Evolutionary conservation across 176 grass and related monocot species (phyloP), one percentile per base, ranked within the genome.

Genomic region (Juncus inflexus): DNA sequence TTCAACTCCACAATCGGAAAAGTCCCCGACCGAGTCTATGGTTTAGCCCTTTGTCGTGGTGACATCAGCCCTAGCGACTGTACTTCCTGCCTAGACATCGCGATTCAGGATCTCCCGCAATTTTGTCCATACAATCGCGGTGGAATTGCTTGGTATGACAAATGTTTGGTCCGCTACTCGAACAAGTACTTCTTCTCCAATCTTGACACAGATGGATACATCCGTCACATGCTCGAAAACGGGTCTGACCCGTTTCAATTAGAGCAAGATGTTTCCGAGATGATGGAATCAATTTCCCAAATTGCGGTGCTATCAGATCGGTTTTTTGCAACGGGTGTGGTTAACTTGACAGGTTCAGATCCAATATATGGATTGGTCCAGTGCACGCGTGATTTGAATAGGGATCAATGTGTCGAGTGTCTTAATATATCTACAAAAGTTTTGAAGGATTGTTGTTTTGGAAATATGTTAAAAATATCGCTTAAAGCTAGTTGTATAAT

Each of bases 131-230:
- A 9, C 0, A 3, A 37, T 6, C 54, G 75, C 12, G 78, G 77
- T 76, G 78, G 64, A n/a, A 79, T 83, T 42, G 71, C 71, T 72
- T 90, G n/a, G 79, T 74, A 87, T 74, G 71, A 79, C 64, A 55
- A 41, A 37, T 87, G 85, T 72, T 9, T 37, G 56, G 10, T 83
- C 64, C 71, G 80, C 42, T 87, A 77, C 71, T 87, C 85, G 4
- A 69, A 77, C 4, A 63, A 63, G 37, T 15, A 83, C 12, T 80
- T 87, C 61, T 15, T 77, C 12, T 8, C 64, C 7, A 52, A 52
- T 52, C 9, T 52, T 7, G 49, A 52, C 1, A 12, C 49, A 8
- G 12, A 7, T 52, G 49, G 49, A 12, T 52, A 0, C 7, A 12
- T 52, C 12, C 49, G 12, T 8, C 2, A 52, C 2, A 52, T 52